Evolutionary conservation across 2,329 filamentous ascomycete genomes (phyloP).

Genomic region (Calonectria henricotiae): DNA sequence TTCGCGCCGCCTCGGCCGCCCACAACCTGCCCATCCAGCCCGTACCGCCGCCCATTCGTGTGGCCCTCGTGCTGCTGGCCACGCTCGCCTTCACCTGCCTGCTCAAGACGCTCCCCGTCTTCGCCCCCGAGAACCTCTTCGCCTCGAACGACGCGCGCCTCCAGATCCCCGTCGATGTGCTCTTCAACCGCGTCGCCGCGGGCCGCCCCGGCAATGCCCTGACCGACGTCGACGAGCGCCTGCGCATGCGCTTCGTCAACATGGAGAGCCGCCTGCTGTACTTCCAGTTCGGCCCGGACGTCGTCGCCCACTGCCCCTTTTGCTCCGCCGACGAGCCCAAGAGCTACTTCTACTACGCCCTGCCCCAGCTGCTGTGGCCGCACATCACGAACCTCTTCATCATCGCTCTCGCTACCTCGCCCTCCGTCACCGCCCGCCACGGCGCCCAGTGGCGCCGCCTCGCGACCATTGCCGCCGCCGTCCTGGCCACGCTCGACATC

Average conservation of each 20-base stretch:
- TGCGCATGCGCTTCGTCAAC: slow-evolving; percentile 80
- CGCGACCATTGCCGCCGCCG: slow-evolving; percentile 76
- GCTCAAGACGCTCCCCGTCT: slow-evolving; percentile 76
- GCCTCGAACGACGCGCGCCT: slow-evolving; percentile 83
- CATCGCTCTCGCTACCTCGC: slow-evolving; percentile 82
- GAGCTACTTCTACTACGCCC: slow-evolving; percentile 85
- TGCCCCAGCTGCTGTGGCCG: slow-evolving; percentile 81
- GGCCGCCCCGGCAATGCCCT: slow-evolving; percentile 68
- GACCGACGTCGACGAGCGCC: slow-evolving; percentile 73
- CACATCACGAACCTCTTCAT: slow-evolving; percentile 85
- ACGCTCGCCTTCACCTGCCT: slow-evolving; percentile 64
- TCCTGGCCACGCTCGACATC: slow-evolving; percentile 76
- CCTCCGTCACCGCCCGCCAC: slow-evolving; percentile 74
- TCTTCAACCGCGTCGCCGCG: slow-evolving; percentile 82
- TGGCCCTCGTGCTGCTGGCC: slow-evolving; percentile 75
- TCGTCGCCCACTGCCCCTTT: slow-evolving; percentile 85
- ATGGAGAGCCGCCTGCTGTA: slow-evolving; percentile 85
- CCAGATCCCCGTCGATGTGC: slow-evolving; percentile 86
- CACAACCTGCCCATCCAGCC: slow-evolving; percentile 70
- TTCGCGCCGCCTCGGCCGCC: slow-evolving; percentile 62
- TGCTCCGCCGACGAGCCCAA: slow-evolving; percentile 80
- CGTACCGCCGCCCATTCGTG: slow-evolving; percentile 68
- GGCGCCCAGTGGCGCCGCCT: slow-evolving; percentile 79
- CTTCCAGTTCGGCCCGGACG: slow-evolving; percentile 84
- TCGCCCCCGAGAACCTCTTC: slow-evolving; percentile 89